phyloP scores from a whole-genome alignment of 2,329 filamentous ascomycete species.

The Aureobasidium sp. region DNA sequence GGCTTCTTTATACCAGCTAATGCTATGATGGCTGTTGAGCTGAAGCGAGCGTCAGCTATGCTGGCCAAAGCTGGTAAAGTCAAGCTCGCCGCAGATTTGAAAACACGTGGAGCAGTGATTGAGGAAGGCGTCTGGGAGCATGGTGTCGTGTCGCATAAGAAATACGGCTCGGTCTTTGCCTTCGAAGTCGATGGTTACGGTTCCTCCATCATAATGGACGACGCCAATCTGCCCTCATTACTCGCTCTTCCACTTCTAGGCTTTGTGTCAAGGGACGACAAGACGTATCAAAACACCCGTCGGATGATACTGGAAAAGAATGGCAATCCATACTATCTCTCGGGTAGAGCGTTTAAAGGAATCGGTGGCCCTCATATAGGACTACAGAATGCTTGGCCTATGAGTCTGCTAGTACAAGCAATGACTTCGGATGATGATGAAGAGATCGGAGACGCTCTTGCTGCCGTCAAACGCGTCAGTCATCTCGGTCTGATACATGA shows the following conservation, averaged over 20 bases:
- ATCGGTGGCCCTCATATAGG: conserved; percentile 84
- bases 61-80: conserved; percentile 53
- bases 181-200: conserved; percentile 86
- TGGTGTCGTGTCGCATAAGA: conserved; percentile 66
- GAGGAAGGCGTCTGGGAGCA: conserved; percentile 74
- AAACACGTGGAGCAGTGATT: conserved; percentile 55
- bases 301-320: conserved; percentile 65
- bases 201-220: conserved; percentile 75
- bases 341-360: conserved; percentile 67
- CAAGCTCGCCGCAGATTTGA: conserved; percentile 39
- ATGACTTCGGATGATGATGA: conserved; percentile 77
- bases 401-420: conserved; percentile 85
- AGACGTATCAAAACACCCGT: conserved; percentile 79
- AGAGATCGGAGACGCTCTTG: conserved; percentile 68
- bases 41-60: conserved; percentile 63
- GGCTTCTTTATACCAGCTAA: conserved; percentile 95
- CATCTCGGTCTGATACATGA: conserved; percentile 80
- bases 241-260: conserved; percentile 71
- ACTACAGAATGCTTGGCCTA: conserved; percentile 88
- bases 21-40: conserved; percentile 88
- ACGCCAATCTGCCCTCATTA: conserved; percentile 77
- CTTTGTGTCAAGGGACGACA: conserved; percentile 56
- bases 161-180: conserved; percentile 71
- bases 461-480: conserved; percentile 66
- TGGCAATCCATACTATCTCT: conserved; percentile 84